Conservation (phyloP, 352 stramenopile genomes). For the Blastocystis sp. region DNA sequence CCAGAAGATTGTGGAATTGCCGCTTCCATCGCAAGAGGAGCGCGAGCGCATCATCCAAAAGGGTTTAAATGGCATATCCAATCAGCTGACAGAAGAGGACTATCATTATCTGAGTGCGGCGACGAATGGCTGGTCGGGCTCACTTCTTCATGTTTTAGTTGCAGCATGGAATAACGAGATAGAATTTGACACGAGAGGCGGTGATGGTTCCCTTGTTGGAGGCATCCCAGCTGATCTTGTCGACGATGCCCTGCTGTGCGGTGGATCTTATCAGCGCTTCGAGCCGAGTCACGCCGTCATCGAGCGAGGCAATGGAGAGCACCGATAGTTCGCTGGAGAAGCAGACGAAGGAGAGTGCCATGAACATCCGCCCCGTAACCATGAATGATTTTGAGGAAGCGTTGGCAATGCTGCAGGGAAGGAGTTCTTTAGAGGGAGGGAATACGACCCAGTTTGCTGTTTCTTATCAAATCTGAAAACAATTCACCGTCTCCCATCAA, state of each 20-base stretch:
- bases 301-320: neutral
- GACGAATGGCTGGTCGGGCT: conserved; percentile 45
- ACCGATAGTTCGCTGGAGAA: neutral
- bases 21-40: conserved; percentile 15
- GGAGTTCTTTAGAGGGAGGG: neutral
- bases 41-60: conserved; percentile 7
- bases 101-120: conserved; percentile 3
- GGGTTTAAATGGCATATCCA: neutral
- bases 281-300: neutral
- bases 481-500: no score
- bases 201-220: conserved; percentile 53
- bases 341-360: neutral
- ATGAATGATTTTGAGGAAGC: conserved; percentile 33
- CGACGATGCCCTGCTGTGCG: neutral
- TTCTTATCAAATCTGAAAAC: neutral
- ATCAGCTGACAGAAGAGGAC: conserved; percentile 16
- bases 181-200: conserved; percentile 56
- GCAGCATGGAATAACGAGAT: neutral
- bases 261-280: neutral
- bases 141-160: conserved; percentile 11
- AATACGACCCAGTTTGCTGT: neutral
- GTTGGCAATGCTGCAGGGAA: conserved; percentile 10
- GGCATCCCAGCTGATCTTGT: neutral
- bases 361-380: neutral
- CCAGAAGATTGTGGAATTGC: conserved; percentile 47